A percentile compares a stretch with the other conserved stretches of the same genome.
These are phyloP conservation scores for Kuraishia ogatae DNA, from an alignment of 805 yeast genomes.

Conservation along the genomic window DNA sequence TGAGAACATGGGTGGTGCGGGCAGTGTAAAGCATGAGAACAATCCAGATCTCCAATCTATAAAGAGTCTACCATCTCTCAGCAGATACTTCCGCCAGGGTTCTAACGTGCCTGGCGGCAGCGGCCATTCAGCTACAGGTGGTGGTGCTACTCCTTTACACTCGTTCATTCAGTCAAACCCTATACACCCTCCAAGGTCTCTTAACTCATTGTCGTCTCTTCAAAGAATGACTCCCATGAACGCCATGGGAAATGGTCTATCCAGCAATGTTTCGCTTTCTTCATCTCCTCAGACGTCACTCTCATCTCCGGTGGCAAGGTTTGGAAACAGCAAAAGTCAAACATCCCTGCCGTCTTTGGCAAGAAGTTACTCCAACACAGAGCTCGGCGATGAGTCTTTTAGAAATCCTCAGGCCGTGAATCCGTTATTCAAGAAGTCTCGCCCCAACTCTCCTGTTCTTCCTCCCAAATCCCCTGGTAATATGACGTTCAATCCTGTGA, in stretches of 20 bases:
- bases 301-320: constrained; percentile 2
- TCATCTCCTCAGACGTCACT: background rate
- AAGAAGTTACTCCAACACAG: constrained; percentile 31
- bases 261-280: constrained; percentile 21
- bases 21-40: background rate
- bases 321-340: constrained; percentile 5
- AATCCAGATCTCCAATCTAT: constrained; percentile 21
- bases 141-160: constrained; percentile 8
- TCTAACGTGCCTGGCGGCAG: background rate
- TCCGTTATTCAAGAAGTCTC: constrained; percentile 34
- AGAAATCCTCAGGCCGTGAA: constrained; percentile 13
- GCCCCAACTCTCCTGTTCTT: constrained; percentile 38
- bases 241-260: constrained; percentile 28
- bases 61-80: constrained; percentile 44
- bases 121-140: background rate
- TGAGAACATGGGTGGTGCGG: background rate
- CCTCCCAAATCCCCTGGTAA: constrained; percentile 17
- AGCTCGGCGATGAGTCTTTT: constrained; percentile 27
- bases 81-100: constrained; percentile 34
- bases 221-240: constrained; percentile 35
- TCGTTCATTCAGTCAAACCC: constrained; percentile 23
- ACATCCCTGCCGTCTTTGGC: constrained; percentile 9
- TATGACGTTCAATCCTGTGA: constrained; percentile 8
- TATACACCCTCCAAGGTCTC: constrained; percentile 8
- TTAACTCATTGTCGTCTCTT: constrained; percentile 31